A percentile compares a stretch with the other conserved stretches of the same genome.
Conservation (phyloP, 2,329 filamentous ascomycete species). For the Pseudocercospora pini-densiflorae region DNA sequence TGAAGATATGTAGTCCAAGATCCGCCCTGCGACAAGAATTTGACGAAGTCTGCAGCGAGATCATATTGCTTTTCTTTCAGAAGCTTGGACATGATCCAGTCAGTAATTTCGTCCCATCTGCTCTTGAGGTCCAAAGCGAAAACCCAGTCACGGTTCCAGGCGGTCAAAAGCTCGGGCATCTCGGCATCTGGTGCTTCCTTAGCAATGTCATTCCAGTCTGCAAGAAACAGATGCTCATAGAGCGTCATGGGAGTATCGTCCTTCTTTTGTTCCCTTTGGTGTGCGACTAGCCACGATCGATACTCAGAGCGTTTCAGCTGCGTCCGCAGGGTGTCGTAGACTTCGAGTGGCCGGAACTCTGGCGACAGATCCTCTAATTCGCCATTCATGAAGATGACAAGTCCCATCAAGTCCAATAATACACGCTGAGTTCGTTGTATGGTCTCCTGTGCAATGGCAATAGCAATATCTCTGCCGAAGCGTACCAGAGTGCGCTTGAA, state of each 20-base stretch:
- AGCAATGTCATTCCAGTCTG: slow-evolving; percentile 40
- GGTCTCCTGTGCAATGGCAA: slow-evolving; percentile 79
- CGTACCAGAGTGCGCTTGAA: slow-evolving; percentile 63
- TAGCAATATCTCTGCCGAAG: slow-evolving; percentile 75
- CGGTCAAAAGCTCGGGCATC: slow-evolving; percentile 43
- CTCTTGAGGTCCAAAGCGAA: slow-evolving; percentile 44
- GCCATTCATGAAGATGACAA: slow-evolving; percentile 84
- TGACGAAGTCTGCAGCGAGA: slow-evolving; percentile 67
- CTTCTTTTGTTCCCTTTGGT: slow-evolving; percentile 23
- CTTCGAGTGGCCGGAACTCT: slow-evolving; percentile 64
- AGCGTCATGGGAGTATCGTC: slow-evolving; percentile 36
- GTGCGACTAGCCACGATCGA: slow-evolving; percentile 66
- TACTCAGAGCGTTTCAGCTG: slow-evolving; percentile 75
- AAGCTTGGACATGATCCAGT: slow-evolving; percentile 49
- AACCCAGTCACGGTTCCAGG: slow-evolving; percentile 54
- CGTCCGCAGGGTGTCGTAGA: slow-evolving; percentile 72
- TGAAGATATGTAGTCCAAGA: slow-evolving; percentile 77
- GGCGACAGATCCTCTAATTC: slow-evolving; percentile 73
- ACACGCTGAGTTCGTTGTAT: slow-evolving; percentile 73
- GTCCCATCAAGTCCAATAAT: slow-evolving; percentile 79
- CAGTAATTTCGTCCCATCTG: slow-evolving; percentile 45
- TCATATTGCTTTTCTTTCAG: slow-evolving; percentile 49
- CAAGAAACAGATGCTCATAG: slow-evolving; percentile 47
- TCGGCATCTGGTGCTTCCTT: slow-evolving; percentile 27
- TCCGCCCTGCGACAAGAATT: slow-evolving; percentile 56